phyloP scores from a whole-genome alignment of 768 basidiomycete species.

The Chiua virens region DNA sequence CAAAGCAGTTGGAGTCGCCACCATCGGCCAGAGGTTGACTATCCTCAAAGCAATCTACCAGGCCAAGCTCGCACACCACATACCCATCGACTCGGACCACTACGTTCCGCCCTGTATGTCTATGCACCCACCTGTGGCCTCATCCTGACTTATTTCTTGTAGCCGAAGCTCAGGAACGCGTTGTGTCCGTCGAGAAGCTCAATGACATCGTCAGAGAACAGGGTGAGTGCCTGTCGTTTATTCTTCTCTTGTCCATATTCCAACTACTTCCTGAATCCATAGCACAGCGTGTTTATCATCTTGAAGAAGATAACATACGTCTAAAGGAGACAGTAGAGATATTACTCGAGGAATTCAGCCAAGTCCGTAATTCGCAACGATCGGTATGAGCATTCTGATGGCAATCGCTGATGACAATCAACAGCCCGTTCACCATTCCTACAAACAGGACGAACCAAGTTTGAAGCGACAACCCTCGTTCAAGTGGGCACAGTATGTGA shows the following conservation, averaged over 20 bases:
- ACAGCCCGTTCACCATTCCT: constrained; percentile 11
- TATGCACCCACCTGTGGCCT: background rate
- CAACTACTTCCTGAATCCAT: constrained; percentile 8
- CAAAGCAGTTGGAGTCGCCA: constrained; percentile 84
- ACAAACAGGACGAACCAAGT: constrained; percentile 38
- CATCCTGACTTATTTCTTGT: background rate
- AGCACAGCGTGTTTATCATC: constrained; percentile 66
- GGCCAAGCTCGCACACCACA: constrained; percentile 78
- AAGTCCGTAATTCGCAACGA: constrained; percentile 39
- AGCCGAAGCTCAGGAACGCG: constrained; percentile 63
- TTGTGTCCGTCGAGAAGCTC: constrained; percentile 63
- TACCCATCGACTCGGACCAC: constrained; percentile 80
- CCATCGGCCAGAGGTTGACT: constrained; percentile 86
- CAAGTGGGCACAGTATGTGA: constrained; percentile 84
- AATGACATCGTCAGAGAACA: constrained; percentile 71
- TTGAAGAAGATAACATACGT: constrained; percentile 80
- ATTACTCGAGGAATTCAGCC: constrained; percentile 64
- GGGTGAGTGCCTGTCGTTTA: constrained; percentile 43
- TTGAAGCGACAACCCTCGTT: constrained; percentile 77
- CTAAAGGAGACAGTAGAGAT: constrained; percentile 61
- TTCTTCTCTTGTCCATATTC: background rate
- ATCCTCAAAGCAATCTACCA: constrained; percentile 93
- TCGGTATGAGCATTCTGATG: constrained; percentile 9
- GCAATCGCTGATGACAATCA: background rate
- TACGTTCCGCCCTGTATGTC: constrained; percentile 87